phyloP scores from a whole-genome alignment of 768 basidiomycete species.

The Boletus sp. region DNA sequence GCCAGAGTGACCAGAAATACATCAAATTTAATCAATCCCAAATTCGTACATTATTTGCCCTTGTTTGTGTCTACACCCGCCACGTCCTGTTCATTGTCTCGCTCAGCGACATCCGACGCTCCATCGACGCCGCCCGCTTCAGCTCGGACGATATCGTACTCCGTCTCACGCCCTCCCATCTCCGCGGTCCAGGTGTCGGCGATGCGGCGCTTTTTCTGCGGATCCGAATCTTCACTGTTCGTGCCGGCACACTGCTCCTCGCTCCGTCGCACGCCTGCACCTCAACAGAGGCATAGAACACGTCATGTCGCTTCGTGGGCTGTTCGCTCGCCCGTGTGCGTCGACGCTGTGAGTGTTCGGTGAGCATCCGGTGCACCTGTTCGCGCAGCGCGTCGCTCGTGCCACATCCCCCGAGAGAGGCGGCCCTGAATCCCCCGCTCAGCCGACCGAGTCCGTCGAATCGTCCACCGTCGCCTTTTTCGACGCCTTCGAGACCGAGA shows the following conservation, averaged over 20 bases:
- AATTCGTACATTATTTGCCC: slow-evolving; percentile 9
- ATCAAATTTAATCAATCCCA: neutral
- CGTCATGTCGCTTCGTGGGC: slow-evolving; percentile 23
- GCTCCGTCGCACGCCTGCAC: slow-evolving; percentile 1
- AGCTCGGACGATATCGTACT: slow-evolving; percentile 30
- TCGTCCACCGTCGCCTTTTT: slow-evolving; percentile 20
- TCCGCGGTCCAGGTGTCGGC: slow-evolving; percentile 16
- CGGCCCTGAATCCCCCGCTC: slow-evolving; percentile 24
- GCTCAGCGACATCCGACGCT: slow-evolving; percentile 22
- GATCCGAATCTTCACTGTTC: slow-evolving; percentile 10
- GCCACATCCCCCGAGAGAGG: neutral
- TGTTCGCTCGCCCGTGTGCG: slow-evolving; percentile 16
- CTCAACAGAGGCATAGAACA: slow-evolving; percentile 25
- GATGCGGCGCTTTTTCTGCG: slow-evolving; percentile 17
- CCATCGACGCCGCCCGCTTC: slow-evolving; percentile 27
- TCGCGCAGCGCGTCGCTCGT: slow-evolving; percentile 15
- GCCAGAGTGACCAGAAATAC: slow-evolving; percentile 10
- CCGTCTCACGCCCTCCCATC: slow-evolving; percentile 12
- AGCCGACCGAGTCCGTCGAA: slow-evolving; percentile 30
- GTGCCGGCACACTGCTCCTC: neutral
- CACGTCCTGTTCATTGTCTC: slow-evolving; percentile 9
- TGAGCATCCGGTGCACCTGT: slow-evolving; percentile 20
- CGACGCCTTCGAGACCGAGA: slow-evolving; percentile 27
- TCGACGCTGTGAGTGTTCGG: slow-evolving; percentile 17
- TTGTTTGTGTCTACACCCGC: slow-evolving; percentile 22